Conservation (phyloP, 139 green algal species). For the Haematococcus sp. region DNA sequence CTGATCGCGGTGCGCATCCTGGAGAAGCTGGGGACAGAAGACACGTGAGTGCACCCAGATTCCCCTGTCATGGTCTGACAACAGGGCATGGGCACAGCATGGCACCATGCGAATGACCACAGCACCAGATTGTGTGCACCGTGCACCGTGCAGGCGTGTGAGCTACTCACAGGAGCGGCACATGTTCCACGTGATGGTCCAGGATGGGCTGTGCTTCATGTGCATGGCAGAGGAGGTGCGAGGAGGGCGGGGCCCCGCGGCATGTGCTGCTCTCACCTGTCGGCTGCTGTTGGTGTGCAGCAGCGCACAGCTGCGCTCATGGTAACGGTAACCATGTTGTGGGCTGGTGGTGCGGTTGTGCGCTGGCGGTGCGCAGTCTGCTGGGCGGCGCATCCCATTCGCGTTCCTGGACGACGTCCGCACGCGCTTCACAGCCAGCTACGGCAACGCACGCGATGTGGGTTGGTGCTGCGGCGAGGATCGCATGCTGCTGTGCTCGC, state of each 20-base stretch:
- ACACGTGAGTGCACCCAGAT: slow-evolving; percentile 48
- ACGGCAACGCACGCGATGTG: slow-evolving; percentile 51
- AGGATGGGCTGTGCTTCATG: slow-evolving; percentile 78
- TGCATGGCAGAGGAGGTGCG: slow-evolving; percentile 84
- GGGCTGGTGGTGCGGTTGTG: too few relatives aligned
- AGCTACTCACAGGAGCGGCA: slow-evolving; percentile 83
- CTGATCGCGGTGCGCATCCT: slow-evolving; percentile 77
- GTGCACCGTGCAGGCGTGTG: slow-evolving; percentile 49
- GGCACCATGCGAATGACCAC: neutral
- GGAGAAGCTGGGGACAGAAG: slow-evolving; percentile 63
- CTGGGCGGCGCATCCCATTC: slow-evolving; percentile 83
- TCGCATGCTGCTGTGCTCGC: neutral
- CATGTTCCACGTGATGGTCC: slow-evolving; percentile 85
- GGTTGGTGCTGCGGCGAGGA: neutral
- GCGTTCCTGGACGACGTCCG: slow-evolving; percentile 87
- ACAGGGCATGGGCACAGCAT: too few relatives aligned
- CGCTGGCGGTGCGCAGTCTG: slow-evolving; percentile 36
- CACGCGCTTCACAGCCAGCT: slow-evolving; percentile 60
- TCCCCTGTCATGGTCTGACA: too few relatives aligned
- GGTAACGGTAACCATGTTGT: too few relatives aligned
- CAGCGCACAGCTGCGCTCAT: too few relatives aligned
- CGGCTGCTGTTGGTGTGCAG: too few relatives aligned
- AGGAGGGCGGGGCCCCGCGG: too few relatives aligned
- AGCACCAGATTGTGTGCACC: neutral
- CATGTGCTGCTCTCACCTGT: neutral